Percentiles rank a stretch among this genome's conserved stretches.
These are phyloP conservation scores for Aspergillus sergii DNA, from an alignment of 2,329 filamentous ascomycete genomes.

Conservation along the genomic window DNA sequence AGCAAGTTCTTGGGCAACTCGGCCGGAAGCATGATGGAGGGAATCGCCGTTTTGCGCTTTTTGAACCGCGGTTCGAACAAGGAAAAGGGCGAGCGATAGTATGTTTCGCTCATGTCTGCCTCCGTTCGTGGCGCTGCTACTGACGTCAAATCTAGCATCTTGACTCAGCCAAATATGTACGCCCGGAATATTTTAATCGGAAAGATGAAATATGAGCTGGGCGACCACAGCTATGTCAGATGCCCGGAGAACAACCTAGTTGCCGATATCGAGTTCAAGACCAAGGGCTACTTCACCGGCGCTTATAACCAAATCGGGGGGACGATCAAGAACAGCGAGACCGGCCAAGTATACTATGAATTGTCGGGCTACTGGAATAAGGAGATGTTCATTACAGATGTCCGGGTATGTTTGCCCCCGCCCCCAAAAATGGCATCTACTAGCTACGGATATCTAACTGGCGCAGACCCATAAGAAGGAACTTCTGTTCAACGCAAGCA, in stretches of 20 bases:
- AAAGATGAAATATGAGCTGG: slow-evolving; percentile 99
- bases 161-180: slow-evolving; percentile 99
- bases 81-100: slow-evolving; percentile 82
- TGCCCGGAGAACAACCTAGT: slow-evolving; percentile 85
- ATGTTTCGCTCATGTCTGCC: slow-evolving; percentile 40
- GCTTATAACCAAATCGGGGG: slow-evolving; percentile 97
- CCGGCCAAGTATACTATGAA: slow-evolving; percentile 86
- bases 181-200: slow-evolving; percentile 94
- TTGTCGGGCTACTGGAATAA: slow-evolving; percentile 91
- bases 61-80: slow-evolving; percentile 71
- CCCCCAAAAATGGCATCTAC: background rate
- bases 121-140: background rate
- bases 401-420: slow-evolving; percentile 53
- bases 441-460: slow-evolving; percentile 11
- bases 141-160: slow-evolving; percentile 59
- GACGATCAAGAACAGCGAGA: slow-evolving; percentile 82
- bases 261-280: slow-evolving; percentile 97
- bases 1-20: slow-evolving; percentile 97
- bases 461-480: slow-evolving; percentile 82
- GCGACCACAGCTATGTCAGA: slow-evolving; percentile 89
- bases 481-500: slow-evolving; percentile 82
- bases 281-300: slow-evolving; percentile 94
- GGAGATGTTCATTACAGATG: slow-evolving; percentile 89
- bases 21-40: slow-evolving; percentile 97
- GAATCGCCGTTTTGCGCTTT: slow-evolving; percentile 82